Evolutionary conservation across 208 protist genomes (phyloP), one percentile per base, ranked within the genome.

Genomic region (Trypanosomatidae sp.): DNA sequence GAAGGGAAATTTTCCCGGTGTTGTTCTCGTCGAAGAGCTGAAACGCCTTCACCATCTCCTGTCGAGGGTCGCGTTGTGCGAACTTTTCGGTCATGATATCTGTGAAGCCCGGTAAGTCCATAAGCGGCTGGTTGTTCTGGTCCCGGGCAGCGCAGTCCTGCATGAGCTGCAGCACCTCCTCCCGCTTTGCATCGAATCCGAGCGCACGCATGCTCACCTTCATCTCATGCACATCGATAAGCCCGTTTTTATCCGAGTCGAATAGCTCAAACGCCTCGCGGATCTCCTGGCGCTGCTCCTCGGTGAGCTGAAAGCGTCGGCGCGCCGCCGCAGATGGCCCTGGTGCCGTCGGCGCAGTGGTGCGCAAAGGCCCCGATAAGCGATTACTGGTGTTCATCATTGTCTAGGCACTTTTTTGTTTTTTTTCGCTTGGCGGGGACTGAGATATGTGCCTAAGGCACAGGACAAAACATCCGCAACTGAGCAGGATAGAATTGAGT

Each of bases 231-330:
- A 91, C 95, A 72, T 99, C 99, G 71, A 99, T 98, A 15, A 93
- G 76, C 47, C 95, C 95, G 66, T 97, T 94, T 73, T 98, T 97
- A 73, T 99, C 98, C 3, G 88, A 95, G 77, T 99, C 98, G 80
- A 99, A 99, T 30, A 99, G 89, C 78, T 99, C 98, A 82, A 99
- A 99, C 1, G 99, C 98, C 87, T 99, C 99, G 36, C 98, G 97
- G 66, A 99, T 99, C 88, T 99, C 99, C 80, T 99, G 93, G 66
- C 97, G 93, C 89, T 99, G 99, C 85, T 99, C 99, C 71, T 99
- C 97, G 13, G 95, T 99, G n/a, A 99, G 88, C 80, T 99, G 97
- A 65, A 97, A 95, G 66, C 95, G 95, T n/a, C 87, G 87, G 49
- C 93, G 93, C 9, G 77, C 62, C 36, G 70, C 79, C 44, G 79